Evolutionary conservation across 108 stramenopile species (phyloP).

Genomic region (Cyclotella baltica): DNA sequence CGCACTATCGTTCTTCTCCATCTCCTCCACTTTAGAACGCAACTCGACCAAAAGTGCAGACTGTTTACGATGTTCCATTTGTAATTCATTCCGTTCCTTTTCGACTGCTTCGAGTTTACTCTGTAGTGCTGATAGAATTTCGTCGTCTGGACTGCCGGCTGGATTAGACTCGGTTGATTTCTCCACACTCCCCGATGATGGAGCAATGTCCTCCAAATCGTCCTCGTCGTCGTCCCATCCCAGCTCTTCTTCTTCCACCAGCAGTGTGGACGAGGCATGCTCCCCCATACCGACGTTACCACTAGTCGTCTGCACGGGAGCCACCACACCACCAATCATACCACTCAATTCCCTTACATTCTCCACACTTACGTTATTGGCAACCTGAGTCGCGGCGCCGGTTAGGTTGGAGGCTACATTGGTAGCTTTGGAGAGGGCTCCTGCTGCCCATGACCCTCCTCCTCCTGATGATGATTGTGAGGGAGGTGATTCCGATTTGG

Average conservation of each 20-base stretch:
- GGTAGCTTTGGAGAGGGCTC: neutral
- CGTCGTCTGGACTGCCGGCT: neutral
- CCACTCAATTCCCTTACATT: constrained; percentile 28
- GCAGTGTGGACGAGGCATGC: neutral
- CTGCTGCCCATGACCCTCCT: neutral
- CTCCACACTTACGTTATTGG: constrained; percentile 18
- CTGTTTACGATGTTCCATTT: constrained; percentile 36
- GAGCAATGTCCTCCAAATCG: constrained; percentile 11
- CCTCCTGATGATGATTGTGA: neutral
- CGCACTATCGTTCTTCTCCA: neutral
- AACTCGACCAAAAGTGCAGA: constrained; percentile 45
- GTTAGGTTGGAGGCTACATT: neutral
- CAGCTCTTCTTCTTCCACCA: constrained; percentile 41
- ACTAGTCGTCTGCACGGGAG: constrained; percentile 3
- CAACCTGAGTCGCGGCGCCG: neutral
- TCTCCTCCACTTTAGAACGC: constrained; percentile 47
- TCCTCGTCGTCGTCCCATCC: constrained; percentile 49
- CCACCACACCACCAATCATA: constrained; percentile 51
- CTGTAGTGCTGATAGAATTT: constrained; percentile 32
- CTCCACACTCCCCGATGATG: neutral
- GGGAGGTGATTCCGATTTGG: neutral
- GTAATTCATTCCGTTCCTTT: constrained; percentile 28
- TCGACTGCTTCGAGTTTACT: constrained; percentile 35
- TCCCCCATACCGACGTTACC: neutral
- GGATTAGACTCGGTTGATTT: neutral